Percentiles rank a stretch among this genome's conserved stretches.
These are phyloP conservation scores for Beauveria varroae DNA, from an alignment of 2,329 filamentous ascomycete species.

Conservation along the genomic window DNA sequence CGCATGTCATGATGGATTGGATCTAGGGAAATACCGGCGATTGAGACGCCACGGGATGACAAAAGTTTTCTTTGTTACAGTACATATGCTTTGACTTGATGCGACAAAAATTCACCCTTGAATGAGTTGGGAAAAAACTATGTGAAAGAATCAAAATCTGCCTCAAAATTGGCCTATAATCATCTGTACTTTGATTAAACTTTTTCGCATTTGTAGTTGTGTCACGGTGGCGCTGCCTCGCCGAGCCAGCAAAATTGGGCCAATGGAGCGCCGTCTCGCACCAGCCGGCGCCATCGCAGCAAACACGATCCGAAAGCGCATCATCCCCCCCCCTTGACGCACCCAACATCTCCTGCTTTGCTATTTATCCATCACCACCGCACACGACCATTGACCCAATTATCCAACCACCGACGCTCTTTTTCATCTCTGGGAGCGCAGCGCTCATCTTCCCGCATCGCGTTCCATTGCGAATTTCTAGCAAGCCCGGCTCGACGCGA, in stretches of 20 bases:
- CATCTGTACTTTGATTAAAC: too few species aligned
- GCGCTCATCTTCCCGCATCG: conserved; percentile 4
- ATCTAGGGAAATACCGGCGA: not conserved
- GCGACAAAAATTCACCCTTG: not conserved
- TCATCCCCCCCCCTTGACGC: conserved; percentile 1
- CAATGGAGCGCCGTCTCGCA: conserved; percentile 1
- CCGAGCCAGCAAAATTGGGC: conserved; percentile 8
- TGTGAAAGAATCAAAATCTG: not conserved
- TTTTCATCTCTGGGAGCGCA: conserved; percentile 11
- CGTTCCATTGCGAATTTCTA: not conserved
- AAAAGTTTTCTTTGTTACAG: conserved; percentile 5
- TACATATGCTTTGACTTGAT: not conserved
- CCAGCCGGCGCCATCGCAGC: not conserved
- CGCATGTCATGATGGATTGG: conserved; percentile 2
- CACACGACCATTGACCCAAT: not conserved
- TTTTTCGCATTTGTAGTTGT: not conserved
- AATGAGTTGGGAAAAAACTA: not conserved
- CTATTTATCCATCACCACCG: not conserved
- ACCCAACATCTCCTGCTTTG: not conserved
- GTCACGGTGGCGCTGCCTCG: not conserved
- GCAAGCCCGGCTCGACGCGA: not conserved
- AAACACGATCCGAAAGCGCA: conserved; percentile 6
- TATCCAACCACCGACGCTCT: conserved; percentile 3
- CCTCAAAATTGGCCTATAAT: not conserved
- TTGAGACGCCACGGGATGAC: not conserved